Evolutionary conservation across 805 yeast species (phyloP), one percentile per base, ranked within the genome.

Genomic region (Tetrapisispora taiwanensis): DNA sequence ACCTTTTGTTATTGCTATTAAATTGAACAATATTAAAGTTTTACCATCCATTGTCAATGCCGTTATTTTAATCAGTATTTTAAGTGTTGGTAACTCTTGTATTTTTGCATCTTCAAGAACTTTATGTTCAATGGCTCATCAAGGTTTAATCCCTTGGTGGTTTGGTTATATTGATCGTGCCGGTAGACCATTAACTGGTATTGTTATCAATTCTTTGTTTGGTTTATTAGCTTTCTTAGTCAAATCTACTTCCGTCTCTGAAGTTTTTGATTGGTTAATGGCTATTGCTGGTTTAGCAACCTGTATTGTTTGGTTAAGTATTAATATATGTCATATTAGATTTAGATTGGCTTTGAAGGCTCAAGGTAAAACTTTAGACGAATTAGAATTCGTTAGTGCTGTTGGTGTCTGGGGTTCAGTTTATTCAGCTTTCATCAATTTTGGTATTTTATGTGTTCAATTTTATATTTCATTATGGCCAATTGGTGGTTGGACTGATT

Each of bases 401-500:
- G 70, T 73, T 34, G 88, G 88, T 42, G 54, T 76, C 30, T 63
- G 55, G 48, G 85, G 85, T 34, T 76, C 86, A 2, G 55, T 56
- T 41, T 69, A 69, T 49, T 86, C 86, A 40, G 59, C 72, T 19
- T 19, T 59, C 7, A 60, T 82, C 46, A 78, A 76, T 59, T 39
- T 67, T 33, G 62, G 77, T 47, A 75, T 81, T 47, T 65, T 81
- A 45, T 64, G 73, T 42, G 79, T 83, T 30, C 84, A 80, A 63
- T 81, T 81, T 69, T 81, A 85, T 81, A 66, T 75, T 47, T 82
- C 85, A 3, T 65, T 81, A 41, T 81, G 68, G 70, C 88, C 87
- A 41, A 56, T 75, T 40, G 74, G 74, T 7, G 69, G 52, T 17
- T 50, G 53, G 42, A 37, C 38, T 10, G 36, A 44, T n/a, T 50